Conservation (phyloP, 2,329 filamentous ascomycete genomes). For the Colletotrichum sp. region DNA sequence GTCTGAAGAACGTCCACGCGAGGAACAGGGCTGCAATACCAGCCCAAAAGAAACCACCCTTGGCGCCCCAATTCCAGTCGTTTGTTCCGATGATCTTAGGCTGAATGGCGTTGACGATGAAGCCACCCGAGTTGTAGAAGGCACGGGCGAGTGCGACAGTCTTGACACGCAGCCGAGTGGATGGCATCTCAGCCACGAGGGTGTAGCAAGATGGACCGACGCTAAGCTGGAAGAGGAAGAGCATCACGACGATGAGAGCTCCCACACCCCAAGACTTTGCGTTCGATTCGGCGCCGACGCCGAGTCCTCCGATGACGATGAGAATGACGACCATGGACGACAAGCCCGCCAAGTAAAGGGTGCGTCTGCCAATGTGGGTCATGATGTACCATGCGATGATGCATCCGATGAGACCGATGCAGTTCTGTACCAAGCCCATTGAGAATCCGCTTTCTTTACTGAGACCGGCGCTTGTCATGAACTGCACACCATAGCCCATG, state of each 20-base stretch:
- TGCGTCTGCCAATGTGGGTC: conserved; percentile 41
- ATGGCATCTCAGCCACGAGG: conserved; percentile 49
- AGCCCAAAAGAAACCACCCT: conserved; percentile 32
- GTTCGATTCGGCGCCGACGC: conserved; percentile 32
- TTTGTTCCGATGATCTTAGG: conserved; percentile 21
- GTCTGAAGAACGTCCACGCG: conserved; percentile 33
- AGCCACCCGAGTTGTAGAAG: conserved; percentile 44
- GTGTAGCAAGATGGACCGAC: conserved; percentile 46
- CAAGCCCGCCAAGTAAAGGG: conserved; percentile 44
- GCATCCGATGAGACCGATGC: conserved; percentile 47
- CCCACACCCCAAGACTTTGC: conserved; percentile 44
- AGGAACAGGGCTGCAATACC: conserved; percentile 32
- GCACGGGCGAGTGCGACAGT: conserved; percentile 50
- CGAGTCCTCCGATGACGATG: conserved; percentile 36
- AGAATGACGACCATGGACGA: conserved; percentile 43
- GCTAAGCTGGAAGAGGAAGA: conserved; percentile 43
- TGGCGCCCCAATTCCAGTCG: conserved; percentile 34
- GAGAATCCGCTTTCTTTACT: conserved; percentile 33
- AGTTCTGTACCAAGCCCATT: conserved; percentile 44
- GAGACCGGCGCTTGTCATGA: conserved; percentile 30
- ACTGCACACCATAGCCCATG: conserved; percentile 20
- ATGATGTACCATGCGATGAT: conserved; percentile 44
- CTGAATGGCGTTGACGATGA: conserved; percentile 35
- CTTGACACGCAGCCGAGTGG: conserved; percentile 50
- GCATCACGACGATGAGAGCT: conserved; percentile 47